Evolutionary conservation across 805 yeast species (phyloP).

Genomic region (Lachancea cidri): DNA sequence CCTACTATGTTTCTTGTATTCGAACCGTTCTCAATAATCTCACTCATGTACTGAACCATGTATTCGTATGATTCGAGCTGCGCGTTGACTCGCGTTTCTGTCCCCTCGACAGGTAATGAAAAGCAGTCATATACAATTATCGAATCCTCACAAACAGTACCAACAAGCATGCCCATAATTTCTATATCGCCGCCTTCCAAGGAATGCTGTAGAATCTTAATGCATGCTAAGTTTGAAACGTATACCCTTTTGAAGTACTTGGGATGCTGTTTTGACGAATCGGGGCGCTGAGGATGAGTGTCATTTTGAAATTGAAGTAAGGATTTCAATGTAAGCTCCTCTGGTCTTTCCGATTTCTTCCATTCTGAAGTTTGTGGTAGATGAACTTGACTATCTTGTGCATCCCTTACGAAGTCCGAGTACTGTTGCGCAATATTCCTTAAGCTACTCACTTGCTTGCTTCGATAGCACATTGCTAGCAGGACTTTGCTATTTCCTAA

Average conservation of each 20-base stretch:
- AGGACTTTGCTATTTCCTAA: background rate
- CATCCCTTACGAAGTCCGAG: background rate
- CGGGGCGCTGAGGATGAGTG: background rate
- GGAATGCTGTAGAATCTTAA: conserved; percentile 78
- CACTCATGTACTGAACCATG: conserved; percentile 77
- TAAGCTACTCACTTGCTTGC: background rate
- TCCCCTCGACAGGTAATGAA: conserved; percentile 89
- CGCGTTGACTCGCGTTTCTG: conserved; percentile 94
- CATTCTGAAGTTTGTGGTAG: background rate
- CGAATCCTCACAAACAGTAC: conserved; percentile 51
- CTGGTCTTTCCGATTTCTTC: background rate
- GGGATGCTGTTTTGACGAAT: conserved; percentile 7
- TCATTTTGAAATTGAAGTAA: background rate
- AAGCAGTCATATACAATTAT: conserved; percentile 77
- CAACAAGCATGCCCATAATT: conserved; percentile 93
- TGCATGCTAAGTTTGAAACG: conserved; percentile 64
- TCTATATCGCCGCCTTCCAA: conserved; percentile 81
- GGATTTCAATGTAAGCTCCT: background rate
- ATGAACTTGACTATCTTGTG: background rate
- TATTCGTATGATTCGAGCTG: conserved; percentile 91
- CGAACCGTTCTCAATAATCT: conserved; percentile 42
- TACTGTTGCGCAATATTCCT: background rate
- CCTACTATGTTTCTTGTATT: conserved; percentile 78
- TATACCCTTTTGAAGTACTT: conserved; percentile 17
- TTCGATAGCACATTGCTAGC: background rate